Evolutionary conservation across 2,329 filamentous ascomycete genomes (phyloP).

Genomic region (Colletotrichum sp.): DNA sequence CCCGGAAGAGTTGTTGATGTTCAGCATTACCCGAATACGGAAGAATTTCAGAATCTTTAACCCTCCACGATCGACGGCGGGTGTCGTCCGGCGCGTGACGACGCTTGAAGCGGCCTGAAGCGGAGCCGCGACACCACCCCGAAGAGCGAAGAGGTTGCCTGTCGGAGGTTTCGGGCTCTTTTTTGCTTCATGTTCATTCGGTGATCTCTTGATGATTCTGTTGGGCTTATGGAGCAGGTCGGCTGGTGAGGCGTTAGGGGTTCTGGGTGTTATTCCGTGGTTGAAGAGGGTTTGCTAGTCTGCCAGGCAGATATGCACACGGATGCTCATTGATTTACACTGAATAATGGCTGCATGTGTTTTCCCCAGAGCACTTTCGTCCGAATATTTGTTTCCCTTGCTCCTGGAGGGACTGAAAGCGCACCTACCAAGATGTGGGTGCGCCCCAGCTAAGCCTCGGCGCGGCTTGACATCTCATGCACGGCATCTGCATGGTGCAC

Average conservation of each 20-base stretch:
- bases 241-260: not conserved
- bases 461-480: not conserved
- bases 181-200: not conserved
- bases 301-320: not conserved
- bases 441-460: not conserved
- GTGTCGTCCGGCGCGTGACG: not conserved
- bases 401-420: not conserved
- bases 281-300: not conserved
- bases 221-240: not conserved
- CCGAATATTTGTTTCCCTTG: not conserved
- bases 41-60: not conserved
- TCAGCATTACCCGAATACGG: slow-evolving; percentile 13
- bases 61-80: not conserved
- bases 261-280: not conserved
- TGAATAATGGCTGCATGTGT: not conserved
- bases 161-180: not conserved
- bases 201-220: not conserved
- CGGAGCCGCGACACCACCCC: not conserved
- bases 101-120: not conserved
- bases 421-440: not conserved
- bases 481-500: not conserved
- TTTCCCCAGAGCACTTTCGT: not conserved
- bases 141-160: not conserved
- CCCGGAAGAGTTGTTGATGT: not conserved
- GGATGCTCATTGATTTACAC: not conserved